Evolutionary conservation across 208 protist species (phyloP), one percentile per base, ranked within the genome.

Genomic region (Crithidia bombi): DNA sequence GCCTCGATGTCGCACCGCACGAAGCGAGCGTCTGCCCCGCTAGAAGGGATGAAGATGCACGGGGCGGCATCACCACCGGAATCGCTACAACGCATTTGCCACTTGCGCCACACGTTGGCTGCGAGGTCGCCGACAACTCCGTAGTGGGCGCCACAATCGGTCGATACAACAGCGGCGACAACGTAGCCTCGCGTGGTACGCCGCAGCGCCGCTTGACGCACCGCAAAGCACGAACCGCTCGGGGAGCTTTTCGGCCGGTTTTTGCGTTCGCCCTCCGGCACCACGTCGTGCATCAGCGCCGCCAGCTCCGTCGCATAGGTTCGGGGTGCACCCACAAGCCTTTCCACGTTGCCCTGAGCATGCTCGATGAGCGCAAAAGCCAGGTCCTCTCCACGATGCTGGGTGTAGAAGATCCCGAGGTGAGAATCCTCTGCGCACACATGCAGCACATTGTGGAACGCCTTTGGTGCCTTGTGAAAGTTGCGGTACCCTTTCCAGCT

Each of bases 101-200:
- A 89, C 61, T 73, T 77, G 41, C 69, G 75, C 87, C 83, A 89
- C 52, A 54, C 43, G 19, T 57, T 55, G 2, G 25, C 43, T 26
- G 23, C 17, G 25, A 88, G 47, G 61, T 82, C 57, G 26, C 73
- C 83, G 11, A 86, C 75, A 11, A 89, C 26, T 11, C 83, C 50
- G 65, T 82, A 83, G 1, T 69, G 19, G 4, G 68, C 65, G 5
- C 75, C 78, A 15, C 28, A 4, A 11, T 39, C 62, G 2, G 56
- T 73, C 0, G 64, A 11, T 0, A 90, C 14, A 14, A 90, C 61
- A 4, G 76, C 59, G 12, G 69, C 73, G 1, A 89, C 56, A 1
- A 94, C 78, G 23, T 75, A 49, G 0, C 78, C 85, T 12, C 57
- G 50, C 14, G 51, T 23, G 23, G 77, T 88, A 14, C 83, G 28